Evolutionary conservation across 345 rosid genomes (phyloP).

Genomic region (Eucalyptus microcorys): DNA sequence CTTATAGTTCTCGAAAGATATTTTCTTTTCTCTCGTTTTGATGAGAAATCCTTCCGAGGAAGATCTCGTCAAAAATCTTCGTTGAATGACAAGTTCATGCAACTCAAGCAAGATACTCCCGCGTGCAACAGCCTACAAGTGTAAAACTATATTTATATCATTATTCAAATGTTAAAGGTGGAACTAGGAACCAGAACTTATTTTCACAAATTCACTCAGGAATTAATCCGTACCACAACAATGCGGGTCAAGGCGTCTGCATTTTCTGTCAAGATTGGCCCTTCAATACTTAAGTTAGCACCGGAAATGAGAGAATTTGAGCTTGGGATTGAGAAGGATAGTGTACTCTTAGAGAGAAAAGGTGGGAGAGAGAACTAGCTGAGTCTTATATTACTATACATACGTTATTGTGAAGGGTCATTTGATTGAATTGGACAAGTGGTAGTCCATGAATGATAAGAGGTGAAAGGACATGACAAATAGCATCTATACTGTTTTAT

Average conservation of each 20-base stretch:
- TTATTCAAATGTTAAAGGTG: background rate
- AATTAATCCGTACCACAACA: background rate
- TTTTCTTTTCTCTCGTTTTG: background rate
- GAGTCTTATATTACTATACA: background rate
- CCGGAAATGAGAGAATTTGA: background rate
- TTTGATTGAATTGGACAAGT: background rate
- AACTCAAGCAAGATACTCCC: background rate
- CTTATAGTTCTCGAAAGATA: background rate
- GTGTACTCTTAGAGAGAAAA: background rate
- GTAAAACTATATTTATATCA: background rate
- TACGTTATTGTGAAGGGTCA: background rate
- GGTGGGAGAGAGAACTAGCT: background rate
- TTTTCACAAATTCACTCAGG: background rate
- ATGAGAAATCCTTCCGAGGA: background rate
- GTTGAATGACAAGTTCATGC: background rate
- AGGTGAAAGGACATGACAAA: background rate
- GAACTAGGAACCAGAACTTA: background rate
- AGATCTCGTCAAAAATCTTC: background rate
- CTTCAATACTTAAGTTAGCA: background rate
- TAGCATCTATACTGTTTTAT: background rate
- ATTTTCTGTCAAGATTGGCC: background rate
- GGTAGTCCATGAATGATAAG: background rate
- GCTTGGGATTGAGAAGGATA: background rate
- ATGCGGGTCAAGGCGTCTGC: background rate
- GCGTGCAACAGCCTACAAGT: background rate